Conservation (phyloP, 306 rosid genomes). For the Sindora glabra region DNA sequence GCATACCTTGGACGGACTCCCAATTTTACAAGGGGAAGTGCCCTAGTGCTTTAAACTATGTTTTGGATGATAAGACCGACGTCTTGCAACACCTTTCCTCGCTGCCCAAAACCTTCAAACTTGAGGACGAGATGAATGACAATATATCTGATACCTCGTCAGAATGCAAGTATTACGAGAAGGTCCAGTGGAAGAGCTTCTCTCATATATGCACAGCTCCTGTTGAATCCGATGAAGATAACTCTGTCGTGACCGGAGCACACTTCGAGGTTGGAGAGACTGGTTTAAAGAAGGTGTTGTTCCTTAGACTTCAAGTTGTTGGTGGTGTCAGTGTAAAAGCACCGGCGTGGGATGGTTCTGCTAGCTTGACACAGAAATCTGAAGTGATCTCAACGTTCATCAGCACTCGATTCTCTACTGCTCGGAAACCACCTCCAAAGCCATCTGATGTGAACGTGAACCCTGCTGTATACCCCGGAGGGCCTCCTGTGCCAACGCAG, state of each 20-base stretch:
- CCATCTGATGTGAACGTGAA: slow-evolving; percentile 64
- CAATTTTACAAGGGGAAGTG: no score
- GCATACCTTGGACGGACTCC: no score
- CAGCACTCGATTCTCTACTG: slow-evolving; percentile 60
- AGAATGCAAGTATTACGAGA: slow-evolving; percentile 68
- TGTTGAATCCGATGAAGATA: slow-evolving; percentile 52
- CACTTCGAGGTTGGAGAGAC: slow-evolving; percentile 62
- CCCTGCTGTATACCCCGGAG: slow-evolving; percentile 80
- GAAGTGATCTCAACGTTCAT: slow-evolving; percentile 72
- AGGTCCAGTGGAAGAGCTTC: slow-evolving; percentile 90
- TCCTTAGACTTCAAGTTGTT: slow-evolving; percentile 49
- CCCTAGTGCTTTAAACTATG: no score
- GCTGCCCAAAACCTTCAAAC: no score
- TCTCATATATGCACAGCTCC: slow-evolving; percentile 90
- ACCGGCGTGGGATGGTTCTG: slow-evolving; percentile 67
- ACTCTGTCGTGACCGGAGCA: slow-evolving; percentile 70
- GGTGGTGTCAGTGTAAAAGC: slow-evolving; percentile 26
- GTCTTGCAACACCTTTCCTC: no score
- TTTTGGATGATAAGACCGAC: no score
- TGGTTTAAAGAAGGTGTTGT: slow-evolving; percentile 60
- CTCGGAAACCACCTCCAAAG: slow-evolving; percentile 55
- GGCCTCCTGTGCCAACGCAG: slow-evolving; percentile 72
- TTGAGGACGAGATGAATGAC: slow-evolving; percentile 29
- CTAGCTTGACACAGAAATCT: slow-evolving; percentile 67
- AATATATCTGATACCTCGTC: slow-evolving; percentile 16